A percentile compares a stretch with the other conserved stretches of the same genome.
These are phyloP conservation scores for Helichrysum umbraculigerum DNA, from an alignment of 129 eudicot genomes.

Conservation along the genomic window DNA sequence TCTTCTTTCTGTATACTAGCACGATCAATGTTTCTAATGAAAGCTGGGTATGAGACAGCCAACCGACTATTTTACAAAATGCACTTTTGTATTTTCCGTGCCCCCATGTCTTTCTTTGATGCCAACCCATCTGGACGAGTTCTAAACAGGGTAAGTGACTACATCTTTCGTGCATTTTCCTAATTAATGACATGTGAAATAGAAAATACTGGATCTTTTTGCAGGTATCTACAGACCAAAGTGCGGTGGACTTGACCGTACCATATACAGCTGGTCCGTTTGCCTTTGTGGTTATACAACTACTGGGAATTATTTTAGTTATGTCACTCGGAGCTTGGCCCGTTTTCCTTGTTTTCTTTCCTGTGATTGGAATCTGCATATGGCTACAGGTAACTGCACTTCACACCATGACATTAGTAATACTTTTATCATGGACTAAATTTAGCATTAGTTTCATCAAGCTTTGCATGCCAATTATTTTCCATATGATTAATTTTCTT, in stretches of 20 bases:
- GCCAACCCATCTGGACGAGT: slow-evolving; percentile 60
- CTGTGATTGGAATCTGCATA: too few relatives aligned
- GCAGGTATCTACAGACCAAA: slow-evolving; percentile 95
- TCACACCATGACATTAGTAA: not conserved
- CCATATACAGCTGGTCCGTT: slow-evolving; percentile 46
- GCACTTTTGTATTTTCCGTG: slow-evolving; percentile 77
- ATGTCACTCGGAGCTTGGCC: slow-evolving; percentile 64
- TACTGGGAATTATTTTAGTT: slow-evolving; percentile 66
- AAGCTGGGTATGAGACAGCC: slow-evolving; percentile 74
- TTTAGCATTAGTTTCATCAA: not conserved
- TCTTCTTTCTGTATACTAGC: slow-evolving; percentile 61
- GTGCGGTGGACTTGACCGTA: slow-evolving; percentile 66
- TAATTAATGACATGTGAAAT: not conserved
- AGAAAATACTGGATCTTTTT: not conserved
- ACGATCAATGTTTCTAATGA: slow-evolving; percentile 51
- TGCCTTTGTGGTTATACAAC: slow-evolving; percentile 66
- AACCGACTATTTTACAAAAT: slow-evolving; percentile 67
- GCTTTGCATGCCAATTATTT: not conserved
- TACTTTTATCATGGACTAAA: not conserved
- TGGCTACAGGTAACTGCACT: not conserved
- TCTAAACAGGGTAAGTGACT: slow-evolving; percentile 64
- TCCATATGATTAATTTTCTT: not conserved
- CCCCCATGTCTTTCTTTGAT: slow-evolving; percentile 97
- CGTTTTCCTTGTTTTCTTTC: too few relatives aligned
- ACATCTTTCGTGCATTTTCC: slow-evolving; percentile 5